Conservation (phyloP, 2,329 filamentous ascomycete genomes). For the Sporothrix curviconia region DNA sequence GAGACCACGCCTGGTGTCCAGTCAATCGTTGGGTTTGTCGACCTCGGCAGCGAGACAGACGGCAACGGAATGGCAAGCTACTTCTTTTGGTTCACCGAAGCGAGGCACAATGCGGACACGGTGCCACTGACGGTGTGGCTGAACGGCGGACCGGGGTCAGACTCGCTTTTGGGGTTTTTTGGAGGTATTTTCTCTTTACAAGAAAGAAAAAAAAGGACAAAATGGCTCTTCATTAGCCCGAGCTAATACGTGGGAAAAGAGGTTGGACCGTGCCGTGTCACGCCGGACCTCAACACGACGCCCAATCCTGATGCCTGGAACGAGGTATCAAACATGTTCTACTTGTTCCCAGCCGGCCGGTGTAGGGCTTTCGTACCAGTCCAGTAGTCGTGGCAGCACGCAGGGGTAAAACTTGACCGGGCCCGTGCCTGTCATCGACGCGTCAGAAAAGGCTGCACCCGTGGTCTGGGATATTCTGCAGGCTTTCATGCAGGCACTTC, state of each 20-base stretch:
- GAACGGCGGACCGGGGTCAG: conserved; percentile 21
- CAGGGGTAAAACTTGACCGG: too few relatives aligned
- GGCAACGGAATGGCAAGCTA: conserved; percentile 45
- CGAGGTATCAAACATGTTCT: conserved; percentile 50
- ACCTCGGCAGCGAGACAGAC: conserved; percentile 29
- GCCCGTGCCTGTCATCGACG: conserved; percentile 27
- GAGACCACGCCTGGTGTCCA: conserved; percentile 50
- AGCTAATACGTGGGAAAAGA: too few relatives aligned
- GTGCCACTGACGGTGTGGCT: conserved; percentile 22
- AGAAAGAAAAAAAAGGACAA: background rate
- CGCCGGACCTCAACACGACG: conserved; percentile 42
- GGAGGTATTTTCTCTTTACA: background rate
- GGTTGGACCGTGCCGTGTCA: conserved; percentile 31
- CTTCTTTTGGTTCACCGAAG: conserved; percentile 56
- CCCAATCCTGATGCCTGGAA: conserved; percentile 52
- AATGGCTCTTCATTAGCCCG: too few relatives aligned
- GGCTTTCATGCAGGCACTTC: conserved; percentile 39
- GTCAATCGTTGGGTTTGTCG: conserved; percentile 53
- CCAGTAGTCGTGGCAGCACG: background rate
- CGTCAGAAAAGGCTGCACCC: conserved; percentile 15
- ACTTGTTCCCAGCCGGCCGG: conserved; percentile 51
- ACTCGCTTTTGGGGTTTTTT: conserved; percentile 8
- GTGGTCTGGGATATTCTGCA: conserved; percentile 22
- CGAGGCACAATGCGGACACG: conserved; percentile 16
- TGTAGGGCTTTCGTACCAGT: conserved; percentile 27